These are phyloP conservation scores for Talaromyces verruculosus DNA, from an alignment of 2,329 filamentous ascomycete genomes.

Conservation along the genomic window DNA sequence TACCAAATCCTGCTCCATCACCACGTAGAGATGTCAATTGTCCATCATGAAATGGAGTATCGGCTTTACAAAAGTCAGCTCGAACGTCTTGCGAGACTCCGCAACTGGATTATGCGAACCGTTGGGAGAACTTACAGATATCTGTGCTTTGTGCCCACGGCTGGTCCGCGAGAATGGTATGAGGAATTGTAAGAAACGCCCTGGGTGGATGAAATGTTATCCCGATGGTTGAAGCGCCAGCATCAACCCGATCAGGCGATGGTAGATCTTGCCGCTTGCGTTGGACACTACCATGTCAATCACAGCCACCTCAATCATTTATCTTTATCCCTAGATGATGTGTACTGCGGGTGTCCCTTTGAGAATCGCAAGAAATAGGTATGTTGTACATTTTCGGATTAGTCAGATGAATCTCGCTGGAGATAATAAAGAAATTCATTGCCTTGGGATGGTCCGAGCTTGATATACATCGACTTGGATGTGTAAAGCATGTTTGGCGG, in stretches of 20 bases:
- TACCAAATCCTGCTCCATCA: not conserved
- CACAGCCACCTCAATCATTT: not conserved
- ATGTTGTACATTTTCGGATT: not conserved
- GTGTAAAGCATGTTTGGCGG: not conserved
- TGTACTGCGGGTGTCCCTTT: not conserved
- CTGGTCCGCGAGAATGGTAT: not conserved
- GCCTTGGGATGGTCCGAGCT: not conserved
- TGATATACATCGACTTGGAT: not conserved
- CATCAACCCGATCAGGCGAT: not conserved
- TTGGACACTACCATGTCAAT: not conserved
- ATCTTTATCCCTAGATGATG: not conserved
- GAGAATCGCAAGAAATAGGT: too few species aligned
- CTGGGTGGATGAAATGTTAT: not conserved
- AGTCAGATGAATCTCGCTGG: not conserved
- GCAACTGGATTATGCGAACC: not conserved
- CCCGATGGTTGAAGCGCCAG: not conserved
- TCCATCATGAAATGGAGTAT: not conserved
- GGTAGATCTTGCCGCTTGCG: not conserved
- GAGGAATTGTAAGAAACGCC: not conserved
- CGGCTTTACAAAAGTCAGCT: not conserved
- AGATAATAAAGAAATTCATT: not conserved
- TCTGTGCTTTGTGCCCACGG: not conserved
- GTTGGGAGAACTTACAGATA: not conserved
- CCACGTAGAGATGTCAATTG: not conserved
- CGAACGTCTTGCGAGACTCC: not conserved